Evolutionary conservation across 2,329 filamentous ascomycete genomes (phyloP).

Genomic region (Fusarium brachygibbosum): DNA sequence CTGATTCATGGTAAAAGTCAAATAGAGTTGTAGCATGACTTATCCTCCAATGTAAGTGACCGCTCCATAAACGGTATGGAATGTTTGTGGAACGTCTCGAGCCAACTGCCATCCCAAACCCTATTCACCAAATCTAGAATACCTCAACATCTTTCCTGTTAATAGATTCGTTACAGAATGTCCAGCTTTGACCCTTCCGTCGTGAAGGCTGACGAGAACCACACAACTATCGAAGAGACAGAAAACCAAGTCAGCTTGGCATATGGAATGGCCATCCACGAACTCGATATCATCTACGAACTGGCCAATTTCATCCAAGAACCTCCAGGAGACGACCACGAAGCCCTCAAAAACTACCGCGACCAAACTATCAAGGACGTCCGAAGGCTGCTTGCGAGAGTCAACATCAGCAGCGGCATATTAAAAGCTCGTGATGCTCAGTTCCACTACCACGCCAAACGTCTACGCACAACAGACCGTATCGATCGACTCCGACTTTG

Average conservation of each 20-base stretch:
- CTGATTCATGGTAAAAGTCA: background rate
- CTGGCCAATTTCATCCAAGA: conserved; percentile 13
- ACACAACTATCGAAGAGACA: conserved; percentile 22
- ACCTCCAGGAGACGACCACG: conserved; percentile 18
- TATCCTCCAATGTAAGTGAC: background rate
- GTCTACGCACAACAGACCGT: conserved; percentile 35
- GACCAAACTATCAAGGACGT: conserved; percentile 14
- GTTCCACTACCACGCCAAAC: conserved; percentile 40
- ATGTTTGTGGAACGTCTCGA: conserved; percentile 19
- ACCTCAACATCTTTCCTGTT: background rate
- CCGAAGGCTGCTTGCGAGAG: conserved; percentile 18
- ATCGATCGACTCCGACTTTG: conserved; percentile 37
- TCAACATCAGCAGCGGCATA: conserved; percentile 33
- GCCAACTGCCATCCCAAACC: background rate
- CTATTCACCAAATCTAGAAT: background rate
- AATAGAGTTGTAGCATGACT: background rate
- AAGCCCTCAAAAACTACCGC: conserved; percentile 14
- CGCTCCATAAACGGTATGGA: background rate
- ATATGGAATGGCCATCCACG: conserved; percentile 33
- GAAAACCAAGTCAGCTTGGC: conserved; percentile 38
- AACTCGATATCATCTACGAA: conserved; percentile 33
- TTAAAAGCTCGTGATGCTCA: conserved; percentile 34
- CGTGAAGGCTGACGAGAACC: conserved; percentile 28
- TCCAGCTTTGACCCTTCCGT: conserved; percentile 34
- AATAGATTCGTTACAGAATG: conserved; percentile 3